Evolutionary conservation across 139 green algal genomes (phyloP).

Genomic region (Pycnococcus provasolii): DNA sequence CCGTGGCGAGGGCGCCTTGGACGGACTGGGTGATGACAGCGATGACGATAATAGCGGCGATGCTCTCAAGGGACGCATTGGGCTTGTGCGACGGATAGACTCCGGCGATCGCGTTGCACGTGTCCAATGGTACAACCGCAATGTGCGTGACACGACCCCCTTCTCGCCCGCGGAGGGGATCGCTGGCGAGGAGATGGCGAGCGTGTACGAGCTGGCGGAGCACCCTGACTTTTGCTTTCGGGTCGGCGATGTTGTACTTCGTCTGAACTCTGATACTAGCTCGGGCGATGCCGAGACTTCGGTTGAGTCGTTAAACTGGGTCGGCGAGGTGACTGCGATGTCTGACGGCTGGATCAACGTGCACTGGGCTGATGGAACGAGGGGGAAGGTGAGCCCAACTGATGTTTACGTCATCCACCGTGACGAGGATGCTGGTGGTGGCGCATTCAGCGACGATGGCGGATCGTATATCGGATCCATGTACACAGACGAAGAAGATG

Average conservation of each 20-base stretch:
- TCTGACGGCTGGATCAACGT: conserved; percentile 25
- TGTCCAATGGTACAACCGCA: conserved; percentile 25
- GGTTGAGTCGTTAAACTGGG: conserved; percentile 7
- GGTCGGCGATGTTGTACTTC: conserved; percentile 29
- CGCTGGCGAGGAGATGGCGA: conserved; percentile 16
- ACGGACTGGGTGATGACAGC: neutral
- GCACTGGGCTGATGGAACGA: conserved; percentile 33
- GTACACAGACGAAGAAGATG: neutral
- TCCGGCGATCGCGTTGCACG: conserved; percentile 21
- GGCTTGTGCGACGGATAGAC: conserved; percentile 28
- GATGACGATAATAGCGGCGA: conserved; percentile 3
- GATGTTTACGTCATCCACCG: conserved; percentile 1
- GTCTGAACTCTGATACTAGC: conserved; percentile 8
- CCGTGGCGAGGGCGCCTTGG: conserved; percentile 4
- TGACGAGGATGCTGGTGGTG: conserved; percentile 7
- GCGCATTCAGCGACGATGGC: conserved; percentile 3
- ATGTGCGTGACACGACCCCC: neutral
- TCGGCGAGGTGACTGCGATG: conserved; percentile 34
- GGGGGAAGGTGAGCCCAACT: neutral
- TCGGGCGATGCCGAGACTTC: neutral
- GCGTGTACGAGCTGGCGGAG: conserved; percentile 35
- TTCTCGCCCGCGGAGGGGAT: neutral
- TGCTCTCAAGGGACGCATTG: conserved; percentile 3
- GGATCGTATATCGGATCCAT: neutral
- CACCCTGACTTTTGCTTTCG: conserved; percentile 34